A percentile compares a stretch with the other conserved stretches of the same genome.
Evolutionary conservation across 129 eudicot genomes (phyloP).

Genomic region (Lactuca saligna): DNA sequence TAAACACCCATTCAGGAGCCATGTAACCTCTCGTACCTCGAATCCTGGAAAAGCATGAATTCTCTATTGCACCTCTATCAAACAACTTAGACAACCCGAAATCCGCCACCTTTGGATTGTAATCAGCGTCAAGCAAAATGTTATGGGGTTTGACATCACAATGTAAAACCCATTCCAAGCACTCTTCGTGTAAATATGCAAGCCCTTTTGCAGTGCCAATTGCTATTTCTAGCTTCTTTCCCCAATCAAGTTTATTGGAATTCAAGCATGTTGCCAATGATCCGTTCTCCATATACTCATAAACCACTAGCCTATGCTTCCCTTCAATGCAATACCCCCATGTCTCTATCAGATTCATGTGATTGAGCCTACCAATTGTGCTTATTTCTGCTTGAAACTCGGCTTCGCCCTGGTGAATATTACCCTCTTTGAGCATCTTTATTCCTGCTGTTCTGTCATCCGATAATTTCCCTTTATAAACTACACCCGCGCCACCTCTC

Average conservation of each 20-base stretch:
- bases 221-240: constrained; percentile 39
- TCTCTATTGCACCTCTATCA: constrained; percentile 11
- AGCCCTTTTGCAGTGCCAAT: constrained; percentile 59
- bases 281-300: constrained; percentile 46
- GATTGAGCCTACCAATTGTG: constrained; percentile 51
- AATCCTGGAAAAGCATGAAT: constrained; percentile 42
- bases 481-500: constrained; percentile 47
- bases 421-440: constrained; percentile 38
- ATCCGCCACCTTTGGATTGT: constrained; percentile 48
- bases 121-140: constrained; percentile 38
- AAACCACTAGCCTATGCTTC: constrained; percentile 46
- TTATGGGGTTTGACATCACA: constrained; percentile 61
- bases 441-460: constrained; percentile 37
- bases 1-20: constrained; percentile 62
- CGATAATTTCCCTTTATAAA: constrained; percentile 37
- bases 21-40: constrained; percentile 70
- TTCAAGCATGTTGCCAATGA: constrained; percentile 29
- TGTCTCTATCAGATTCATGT: constrained; percentile 45
- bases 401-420: constrained; percentile 38
- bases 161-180: constrained; percentile 68
- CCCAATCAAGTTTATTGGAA: constrained; percentile 40
- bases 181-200: constrained; percentile 63
- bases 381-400: constrained; percentile 51
- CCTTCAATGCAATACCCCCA: constrained; percentile 58
- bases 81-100: constrained; percentile 48